A percentile compares a stretch with the other conserved stretches of the same genome.
These are phyloP conservation scores for Ramaria sp. DNA, from an alignment of 768 basidiomycete genomes.

Conservation along the genomic window DNA sequence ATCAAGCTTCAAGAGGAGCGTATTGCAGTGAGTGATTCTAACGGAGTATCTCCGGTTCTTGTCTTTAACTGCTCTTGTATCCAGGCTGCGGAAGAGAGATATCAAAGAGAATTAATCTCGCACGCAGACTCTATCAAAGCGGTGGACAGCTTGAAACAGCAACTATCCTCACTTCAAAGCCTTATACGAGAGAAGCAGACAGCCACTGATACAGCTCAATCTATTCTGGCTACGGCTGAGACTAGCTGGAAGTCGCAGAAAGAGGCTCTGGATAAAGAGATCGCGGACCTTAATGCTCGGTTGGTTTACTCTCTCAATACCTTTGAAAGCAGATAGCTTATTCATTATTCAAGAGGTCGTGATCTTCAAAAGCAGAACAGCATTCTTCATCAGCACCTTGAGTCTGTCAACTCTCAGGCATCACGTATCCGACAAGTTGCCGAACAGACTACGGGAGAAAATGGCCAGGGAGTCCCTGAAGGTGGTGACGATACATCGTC, in stretches of 20 bases:
- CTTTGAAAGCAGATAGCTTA: background rate
- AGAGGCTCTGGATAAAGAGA: constrained; percentile 66
- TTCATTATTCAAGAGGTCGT: constrained; percentile 37
- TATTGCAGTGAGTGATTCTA: constrained; percentile 38
- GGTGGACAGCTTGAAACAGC: constrained; percentile 51
- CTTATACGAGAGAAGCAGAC: constrained; percentile 47
- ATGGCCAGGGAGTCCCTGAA: constrained; percentile 34
- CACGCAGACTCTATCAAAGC: constrained; percentile 80
- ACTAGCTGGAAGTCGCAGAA: constrained; percentile 74
- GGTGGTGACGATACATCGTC: constrained; percentile 54
- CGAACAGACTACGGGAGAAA: constrained; percentile 34
- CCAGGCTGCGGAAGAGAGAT: constrained; percentile 69
- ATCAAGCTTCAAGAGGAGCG: constrained; percentile 59
- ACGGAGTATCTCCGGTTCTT: background rate
- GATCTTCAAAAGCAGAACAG: constrained; percentile 69
- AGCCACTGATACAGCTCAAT: constrained; percentile 61
- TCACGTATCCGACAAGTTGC: constrained; percentile 67
- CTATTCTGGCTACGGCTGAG: constrained; percentile 62
- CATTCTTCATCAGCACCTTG: constrained; percentile 73
- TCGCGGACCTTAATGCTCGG: constrained; percentile 62
- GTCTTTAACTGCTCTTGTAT: background rate
- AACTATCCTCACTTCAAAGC: constrained; percentile 41
- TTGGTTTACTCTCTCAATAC: constrained; percentile 19
- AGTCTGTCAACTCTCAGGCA: constrained; percentile 74
- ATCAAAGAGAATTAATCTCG: constrained; percentile 68